These are phyloP conservation scores for Pleurotus tuoliensis DNA, from an alignment of 768 basidiomycete genomes.

Conservation along the genomic window DNA sequence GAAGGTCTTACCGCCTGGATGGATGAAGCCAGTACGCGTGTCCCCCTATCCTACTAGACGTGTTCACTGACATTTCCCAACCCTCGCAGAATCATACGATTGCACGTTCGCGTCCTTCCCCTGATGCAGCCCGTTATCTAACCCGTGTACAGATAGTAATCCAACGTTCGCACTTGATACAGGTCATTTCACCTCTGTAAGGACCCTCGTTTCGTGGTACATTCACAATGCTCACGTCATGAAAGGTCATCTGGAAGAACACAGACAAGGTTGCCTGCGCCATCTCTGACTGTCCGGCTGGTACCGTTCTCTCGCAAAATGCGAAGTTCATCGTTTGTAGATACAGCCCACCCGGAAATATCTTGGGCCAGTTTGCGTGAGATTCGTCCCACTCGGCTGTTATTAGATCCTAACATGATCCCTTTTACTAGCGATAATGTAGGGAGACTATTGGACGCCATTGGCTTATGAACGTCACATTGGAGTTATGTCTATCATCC, in stretches of 20 bases:
- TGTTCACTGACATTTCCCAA: neutral
- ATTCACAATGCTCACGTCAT: neutral
- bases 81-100: neutral
- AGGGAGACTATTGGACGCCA: neutral
- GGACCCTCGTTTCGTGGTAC: neutral
- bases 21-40: conserved; percentile 1
- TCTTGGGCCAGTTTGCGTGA: conserved; percentile 3
- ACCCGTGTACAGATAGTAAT: neutral
- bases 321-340: conserved; percentile 4
- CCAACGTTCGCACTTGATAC: conserved; percentile 2
- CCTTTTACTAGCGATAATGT: neutral
- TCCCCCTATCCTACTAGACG: neutral
- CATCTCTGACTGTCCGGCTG: conserved; percentile 2
- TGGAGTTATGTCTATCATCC: too few relatives aligned
- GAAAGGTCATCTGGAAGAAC: conserved; percentile 6
- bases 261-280: conserved; percentile 3
- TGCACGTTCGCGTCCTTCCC: neutral
- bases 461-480: neutral
- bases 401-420: too few relatives aligned
- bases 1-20: conserved; percentile 3
- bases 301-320: conserved; percentile 2
- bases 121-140: neutral
- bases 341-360: conserved; percentile 5
- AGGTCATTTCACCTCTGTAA: conserved; percentile 1
- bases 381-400: neutral